Evolutionary conservation across 2,329 filamentous ascomycete genomes (phyloP).

Genomic region (Chaetomium sp.): DNA sequence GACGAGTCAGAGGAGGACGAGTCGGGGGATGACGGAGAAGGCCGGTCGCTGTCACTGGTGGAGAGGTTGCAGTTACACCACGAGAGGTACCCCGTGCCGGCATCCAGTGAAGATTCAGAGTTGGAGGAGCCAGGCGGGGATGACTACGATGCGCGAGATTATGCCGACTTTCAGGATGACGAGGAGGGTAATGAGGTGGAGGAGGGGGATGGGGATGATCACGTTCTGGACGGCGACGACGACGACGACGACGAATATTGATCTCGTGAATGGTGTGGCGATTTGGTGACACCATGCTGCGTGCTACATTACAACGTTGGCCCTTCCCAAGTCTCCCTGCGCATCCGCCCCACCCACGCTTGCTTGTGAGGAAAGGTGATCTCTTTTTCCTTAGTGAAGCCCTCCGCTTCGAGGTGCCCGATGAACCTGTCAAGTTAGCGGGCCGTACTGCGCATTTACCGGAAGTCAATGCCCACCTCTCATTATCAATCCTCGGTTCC

Average conservation of each 20-base stretch:
- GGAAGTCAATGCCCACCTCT: conserved; percentile 53
- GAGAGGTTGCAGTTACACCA: conserved; percentile 15
- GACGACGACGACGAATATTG: not conserved
- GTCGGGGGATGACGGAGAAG: not conserved
- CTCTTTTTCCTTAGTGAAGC: conserved; percentile 83
- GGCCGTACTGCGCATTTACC: not conserved
- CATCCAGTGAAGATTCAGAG: conserved; percentile 6
- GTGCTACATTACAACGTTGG: conserved; percentile 45
- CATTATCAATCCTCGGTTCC: conserved; percentile 88
- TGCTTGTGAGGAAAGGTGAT: conserved; percentile 89
- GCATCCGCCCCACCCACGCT: conserved; percentile 74
- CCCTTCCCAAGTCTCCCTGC: conserved; percentile 71
- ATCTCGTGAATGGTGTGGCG: not conserved
- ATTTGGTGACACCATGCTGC: not conserved
- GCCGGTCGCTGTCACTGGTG: conserved; percentile 5
- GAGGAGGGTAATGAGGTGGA: conserved; percentile 14
- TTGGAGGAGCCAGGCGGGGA: conserved; percentile 9
- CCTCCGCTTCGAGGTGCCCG: conserved; percentile 61
- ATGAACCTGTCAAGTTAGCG: conserved; percentile 49
- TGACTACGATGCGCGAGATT: conserved; percentile 14
- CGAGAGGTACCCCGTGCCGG: conserved; percentile 4
- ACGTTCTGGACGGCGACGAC: not conserved
- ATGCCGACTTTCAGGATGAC: conserved; percentile 18
- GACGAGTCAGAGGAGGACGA: conserved; percentile 1
- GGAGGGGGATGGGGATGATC: not conserved